Evolutionary conservation across 306 rosid genomes (phyloP), one percentile per base, ranked within the genome.

Genomic region (Sesbania bispinosa): DNA sequence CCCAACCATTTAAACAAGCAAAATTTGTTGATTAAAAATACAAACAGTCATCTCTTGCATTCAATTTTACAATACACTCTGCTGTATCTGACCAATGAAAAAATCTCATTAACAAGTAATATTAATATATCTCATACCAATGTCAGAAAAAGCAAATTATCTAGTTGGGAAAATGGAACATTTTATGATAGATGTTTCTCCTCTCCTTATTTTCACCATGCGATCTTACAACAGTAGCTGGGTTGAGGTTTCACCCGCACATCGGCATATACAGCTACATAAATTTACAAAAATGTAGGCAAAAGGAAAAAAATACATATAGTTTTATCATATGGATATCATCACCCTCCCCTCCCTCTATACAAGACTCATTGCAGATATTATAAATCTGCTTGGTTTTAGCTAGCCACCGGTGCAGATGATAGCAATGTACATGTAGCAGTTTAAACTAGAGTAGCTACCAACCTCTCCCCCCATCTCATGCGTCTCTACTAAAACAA

Each of bases 241-340:
- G 82, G 78, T 45, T 68, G 65, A 84, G 74, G 82, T 74, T 75
- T 77, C 35, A 77, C 84, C 81, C 39, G 50, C 51, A 54, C 62
- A 38, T 83, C 83, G 72, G 75, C 85, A 81, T 77, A 59, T 55
- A 66, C 83, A 84, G 66, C 85, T 77, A 74, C 67, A 79, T 82
- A 85, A 64, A 79, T 84, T 74, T 82, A 90, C 87, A 87, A 82
- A 85, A 74, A 46, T 52, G 79, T 36, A 69, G 30, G 43, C n/a
- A 65, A 47, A 43, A 65, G 2, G 7, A 15, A 6, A 14, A 41
- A 21, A 52, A 39, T 42, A 13, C 67, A 73, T 26, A 48, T 77
- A 74, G 60, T 74, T 69, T 29, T 23, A 66, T 35, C 81, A 76
- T 47, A 73, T 41, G 76, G 74, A 67, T 39, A 26, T 51, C 46